Evolutionary conservation across 768 basidiomycete species (phyloP).

Genomic region (Panaeolus papilionaceus): DNA sequence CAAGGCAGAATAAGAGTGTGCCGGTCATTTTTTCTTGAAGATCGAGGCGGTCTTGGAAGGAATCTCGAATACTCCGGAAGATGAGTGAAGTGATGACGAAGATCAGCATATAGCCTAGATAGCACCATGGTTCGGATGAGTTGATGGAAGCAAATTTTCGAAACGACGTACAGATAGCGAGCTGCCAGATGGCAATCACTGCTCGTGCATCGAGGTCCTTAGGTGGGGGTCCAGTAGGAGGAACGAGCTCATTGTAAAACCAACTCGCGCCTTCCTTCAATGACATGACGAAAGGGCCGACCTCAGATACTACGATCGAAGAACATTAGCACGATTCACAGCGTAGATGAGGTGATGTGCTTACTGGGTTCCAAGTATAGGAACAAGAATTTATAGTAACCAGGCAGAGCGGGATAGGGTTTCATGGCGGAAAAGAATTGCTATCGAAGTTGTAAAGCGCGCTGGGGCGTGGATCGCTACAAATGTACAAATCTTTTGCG

Average conservation of each 20-base stretch:
- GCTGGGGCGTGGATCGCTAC: too few relatives aligned
- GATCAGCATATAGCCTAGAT: constrained; percentile 64
- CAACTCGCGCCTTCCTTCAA: constrained; percentile 60
- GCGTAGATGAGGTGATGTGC: constrained; percentile 13
- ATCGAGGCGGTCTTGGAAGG: constrained; percentile 57
- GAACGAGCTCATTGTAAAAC: constrained; percentile 67
- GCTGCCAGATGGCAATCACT: constrained; percentile 64
- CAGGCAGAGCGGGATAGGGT: constrained; percentile 59
- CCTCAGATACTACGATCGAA: constrained; percentile 49
- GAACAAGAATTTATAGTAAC: constrained; percentile 61
- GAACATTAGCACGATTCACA: background rate
- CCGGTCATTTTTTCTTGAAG: constrained; percentile 76
- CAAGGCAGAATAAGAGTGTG: constrained; percentile 64
- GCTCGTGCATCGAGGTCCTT: constrained; percentile 48
- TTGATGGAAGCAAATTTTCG: background rate
- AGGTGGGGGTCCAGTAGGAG: constrained; percentile 36
- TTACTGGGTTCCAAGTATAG: constrained; percentile 64
- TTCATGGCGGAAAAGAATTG: constrained; percentile 18
- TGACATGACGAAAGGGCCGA: constrained; percentile 54
- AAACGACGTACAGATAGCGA: constrained; percentile 56
- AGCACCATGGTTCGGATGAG: background rate
- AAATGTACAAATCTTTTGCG: too few relatives aligned
- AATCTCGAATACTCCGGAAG: constrained; percentile 70
- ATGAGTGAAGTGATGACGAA: constrained; percentile 70
- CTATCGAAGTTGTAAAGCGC: background rate